phyloP scores from a whole-genome alignment of 1,284 basidiomycete species.

The Schizophyllum amplum region DNA sequence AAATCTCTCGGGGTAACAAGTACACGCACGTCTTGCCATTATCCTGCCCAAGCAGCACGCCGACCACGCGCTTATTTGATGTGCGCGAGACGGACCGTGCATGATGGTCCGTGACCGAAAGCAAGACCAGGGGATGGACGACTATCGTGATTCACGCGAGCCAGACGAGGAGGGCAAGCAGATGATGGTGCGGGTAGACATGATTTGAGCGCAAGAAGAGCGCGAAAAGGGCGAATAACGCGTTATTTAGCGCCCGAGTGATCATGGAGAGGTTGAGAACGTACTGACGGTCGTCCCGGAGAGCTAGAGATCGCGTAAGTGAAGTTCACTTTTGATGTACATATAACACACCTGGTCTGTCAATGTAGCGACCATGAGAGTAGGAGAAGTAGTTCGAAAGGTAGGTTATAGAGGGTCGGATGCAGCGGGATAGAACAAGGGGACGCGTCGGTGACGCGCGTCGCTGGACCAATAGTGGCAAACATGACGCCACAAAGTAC shows the following conservation, averaged over 20 bases:
- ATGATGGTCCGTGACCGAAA: slow-evolving; percentile 90
- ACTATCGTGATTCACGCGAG: no score
- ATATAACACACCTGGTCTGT: slow-evolving; percentile 50
- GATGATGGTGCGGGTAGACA: background rate
- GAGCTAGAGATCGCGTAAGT: slow-evolving; percentile 31
- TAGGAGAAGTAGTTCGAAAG: background rate
- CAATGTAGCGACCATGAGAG: slow-evolving; percentile 61
- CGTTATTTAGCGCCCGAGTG: background rate
- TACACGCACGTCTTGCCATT: slow-evolving; percentile 59
- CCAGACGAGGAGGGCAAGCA: slow-evolving; percentile 1
- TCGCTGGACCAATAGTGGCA: background rate
- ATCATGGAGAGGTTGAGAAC: slow-evolving; percentile 19
- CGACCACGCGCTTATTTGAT: slow-evolving; percentile 86
- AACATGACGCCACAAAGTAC: background rate
- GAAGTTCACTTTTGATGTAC: background rate
- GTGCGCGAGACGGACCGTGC: slow-evolving; percentile 75
- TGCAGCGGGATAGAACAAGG: background rate
- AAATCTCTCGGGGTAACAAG: background rate
- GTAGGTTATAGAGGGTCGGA: background rate
- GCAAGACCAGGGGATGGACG: slow-evolving; percentile 86
- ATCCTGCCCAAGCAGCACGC: slow-evolving; percentile 94
- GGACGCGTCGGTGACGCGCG: background rate
- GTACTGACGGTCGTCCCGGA: slow-evolving; percentile 68
- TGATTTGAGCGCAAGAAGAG: background rate
- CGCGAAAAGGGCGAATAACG: background rate